Conservation (phyloP, 1,139 yeast species). For the Saccharomyces hybrid region DNA sequence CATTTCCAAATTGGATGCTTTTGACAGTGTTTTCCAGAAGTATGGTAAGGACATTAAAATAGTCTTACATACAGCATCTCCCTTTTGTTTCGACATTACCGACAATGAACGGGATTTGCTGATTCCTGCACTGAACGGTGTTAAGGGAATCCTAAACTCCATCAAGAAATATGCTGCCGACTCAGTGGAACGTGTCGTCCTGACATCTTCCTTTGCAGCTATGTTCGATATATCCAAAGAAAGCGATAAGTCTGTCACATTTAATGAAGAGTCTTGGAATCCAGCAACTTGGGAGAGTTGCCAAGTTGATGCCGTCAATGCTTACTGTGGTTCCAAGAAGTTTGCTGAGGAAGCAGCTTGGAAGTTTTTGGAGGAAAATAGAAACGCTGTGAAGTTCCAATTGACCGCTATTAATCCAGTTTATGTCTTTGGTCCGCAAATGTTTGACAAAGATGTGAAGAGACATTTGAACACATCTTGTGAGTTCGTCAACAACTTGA, state of each 20-base stretch:
- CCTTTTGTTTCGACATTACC: slow-evolving; percentile 35
- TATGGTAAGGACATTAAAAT: slow-evolving; percentile 41
- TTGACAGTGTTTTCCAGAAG: slow-evolving; percentile 41
- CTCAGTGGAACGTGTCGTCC: slow-evolving; percentile 42
- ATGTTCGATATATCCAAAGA: slow-evolving; percentile 40
- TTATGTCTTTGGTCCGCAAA: slow-evolving; percentile 45
- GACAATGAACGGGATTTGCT: slow-evolving; percentile 37
- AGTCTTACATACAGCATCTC: slow-evolving; percentile 55
- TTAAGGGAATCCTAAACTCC: slow-evolving; percentile 38
- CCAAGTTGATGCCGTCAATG: slow-evolving; percentile 30
- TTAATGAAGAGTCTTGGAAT: slow-evolving; percentile 38
- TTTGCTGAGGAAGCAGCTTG: slow-evolving; percentile 51
- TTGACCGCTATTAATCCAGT: slow-evolving; percentile 45
- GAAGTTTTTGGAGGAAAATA: slow-evolving; percentile 38
- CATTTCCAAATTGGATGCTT: slow-evolving; percentile 42
- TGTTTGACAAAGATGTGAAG: slow-evolving; percentile 30
- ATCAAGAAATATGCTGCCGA: slow-evolving; percentile 39
- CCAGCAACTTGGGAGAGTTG: slow-evolving; percentile 34
- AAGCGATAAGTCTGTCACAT: slow-evolving; percentile 63
- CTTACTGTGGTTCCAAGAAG: slow-evolving; percentile 46
- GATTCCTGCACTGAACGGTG: slow-evolving; percentile 47
- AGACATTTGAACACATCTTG: slow-evolving; percentile 34
- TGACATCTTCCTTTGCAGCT: slow-evolving; percentile 51
- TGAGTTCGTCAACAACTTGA: slow-evolving; percentile 30
- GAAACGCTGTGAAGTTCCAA: slow-evolving; percentile 37